phyloP scores from a whole-genome alignment of 108 stramenopile species.

The Fistulifera solaris region DNA sequence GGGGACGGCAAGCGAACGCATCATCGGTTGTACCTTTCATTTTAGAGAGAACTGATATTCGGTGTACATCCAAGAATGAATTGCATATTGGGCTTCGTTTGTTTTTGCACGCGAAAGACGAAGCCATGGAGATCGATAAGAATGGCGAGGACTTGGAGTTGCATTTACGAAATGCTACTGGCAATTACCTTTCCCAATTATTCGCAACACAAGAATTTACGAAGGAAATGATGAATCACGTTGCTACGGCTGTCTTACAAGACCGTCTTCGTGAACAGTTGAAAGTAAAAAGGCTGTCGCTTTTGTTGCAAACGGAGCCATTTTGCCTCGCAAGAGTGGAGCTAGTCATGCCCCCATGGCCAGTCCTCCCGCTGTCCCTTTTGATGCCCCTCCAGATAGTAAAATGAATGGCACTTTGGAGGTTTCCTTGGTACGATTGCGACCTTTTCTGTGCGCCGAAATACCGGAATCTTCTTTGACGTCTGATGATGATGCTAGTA shows the following conservation, averaged over 20 bases:
- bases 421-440: background rate
- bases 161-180: slow-evolving; percentile 1
- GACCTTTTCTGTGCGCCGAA: background rate
- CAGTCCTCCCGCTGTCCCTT: slow-evolving; percentile 67
- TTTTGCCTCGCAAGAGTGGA: slow-evolving; percentile 76
- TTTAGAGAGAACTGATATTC: slow-evolving; percentile 44
- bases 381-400: slow-evolving; percentile 42
- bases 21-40: slow-evolving; percentile 26
- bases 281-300: slow-evolving; percentile 45
- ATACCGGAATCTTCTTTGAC: background rate
- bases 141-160: background rate
- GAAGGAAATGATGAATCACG: slow-evolving; percentile 28
- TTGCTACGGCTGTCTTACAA: slow-evolving; percentile 58
- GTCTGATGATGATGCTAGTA: background rate
- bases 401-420: slow-evolving; percentile 7
- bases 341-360: slow-evolving; percentile 63
- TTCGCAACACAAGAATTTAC: background rate
- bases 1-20: slow-evolving; percentile 1
- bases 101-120: slow-evolving; percentile 9
- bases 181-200: background rate
- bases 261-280: slow-evolving; percentile 37
- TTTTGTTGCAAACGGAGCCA: slow-evolving; percentile 69
- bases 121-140: slow-evolving; percentile 6
- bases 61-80: slow-evolving; percentile 8
- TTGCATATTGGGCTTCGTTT: slow-evolving; percentile 2